Base-by-base conservation (phyloP, 345 rosid genomes). In the Raphanus raphanistrum region DNA sequence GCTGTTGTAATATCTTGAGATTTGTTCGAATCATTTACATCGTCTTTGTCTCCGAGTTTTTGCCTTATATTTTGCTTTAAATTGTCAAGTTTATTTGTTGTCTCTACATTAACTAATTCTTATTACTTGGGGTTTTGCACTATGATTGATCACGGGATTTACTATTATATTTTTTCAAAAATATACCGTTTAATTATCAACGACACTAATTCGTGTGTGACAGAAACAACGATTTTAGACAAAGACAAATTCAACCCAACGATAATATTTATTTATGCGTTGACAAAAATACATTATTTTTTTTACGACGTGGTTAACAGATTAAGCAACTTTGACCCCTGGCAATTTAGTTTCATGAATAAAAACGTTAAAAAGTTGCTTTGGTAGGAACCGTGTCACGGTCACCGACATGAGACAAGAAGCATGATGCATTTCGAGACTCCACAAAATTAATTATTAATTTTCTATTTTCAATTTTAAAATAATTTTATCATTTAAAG, bases 1-100 rank as follows among this genome's bases (percentile, higher is more conserved):
- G 25, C 33, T 71, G 80, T 71, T 71, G 80, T 71, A 28, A 64
- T 64, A 4, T 52, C 17, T 28, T 27, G 48, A 71, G 67, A 64
- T 71, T 71, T 64, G 72, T 59, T 62, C n/a, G 11, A 48, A 43
- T 43, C 50, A 3, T 12, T 43, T 43, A 3, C 50, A 43, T 43
- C 12, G 13, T 38, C 45, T 38, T 2, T 43, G 50, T 43, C 50
- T 43, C 50, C 11, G 50, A 43, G 50, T 43, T 43, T 41, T 11
- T 48, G 55, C 45, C 45, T 38, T 38, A 12, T 38, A 2, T 33
- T 8, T 60, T 60, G 21, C 29, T 54, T 36, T 8, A 11, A 73
- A 21, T 4, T 36, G 65, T 78, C 52, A 65, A 4, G 61, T 71
- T 71, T 43, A 60, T 28, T 6, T 57, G 38, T 35, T 71, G 48